Percentiles rank a stretch among this genome's conserved stretches.
These are phyloP conservation scores for Zelonia costaricensis DNA, from an alignment of 208 protist species.

Conservation along the genomic window DNA sequence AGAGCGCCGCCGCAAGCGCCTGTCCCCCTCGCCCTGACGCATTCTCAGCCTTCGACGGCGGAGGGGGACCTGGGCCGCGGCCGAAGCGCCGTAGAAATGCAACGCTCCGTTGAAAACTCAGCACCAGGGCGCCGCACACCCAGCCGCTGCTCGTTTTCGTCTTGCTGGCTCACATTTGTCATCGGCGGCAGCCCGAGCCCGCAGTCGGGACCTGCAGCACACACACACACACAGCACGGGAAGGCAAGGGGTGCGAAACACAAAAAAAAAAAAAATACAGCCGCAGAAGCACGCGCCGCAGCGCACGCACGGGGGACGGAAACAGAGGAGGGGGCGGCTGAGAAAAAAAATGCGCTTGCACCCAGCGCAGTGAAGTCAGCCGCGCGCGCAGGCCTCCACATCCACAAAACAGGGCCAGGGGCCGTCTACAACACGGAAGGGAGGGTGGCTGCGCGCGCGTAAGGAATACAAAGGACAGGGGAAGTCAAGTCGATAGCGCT, in stretches of 20 bases:
- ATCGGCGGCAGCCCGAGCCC: no score
- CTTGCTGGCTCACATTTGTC: no score
- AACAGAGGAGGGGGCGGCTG: not conserved
- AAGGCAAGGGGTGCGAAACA: not conserved
- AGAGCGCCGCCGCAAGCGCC: no score
- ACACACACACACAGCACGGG: no score
- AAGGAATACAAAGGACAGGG: conserved; percentile 6
- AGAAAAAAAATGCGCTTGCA: not conserved
- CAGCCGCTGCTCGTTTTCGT: no score
- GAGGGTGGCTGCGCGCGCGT: not conserved
- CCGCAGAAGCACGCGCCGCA: not conserved
- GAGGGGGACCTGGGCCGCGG: no score
- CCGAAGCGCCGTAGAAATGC: no score
- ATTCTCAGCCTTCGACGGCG: no score
- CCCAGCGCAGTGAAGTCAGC: not conserved
- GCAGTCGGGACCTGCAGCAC: no score
- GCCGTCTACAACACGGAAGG: conserved; percentile 5
- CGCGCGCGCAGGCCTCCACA: not conserved
- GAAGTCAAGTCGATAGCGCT: not conserved
- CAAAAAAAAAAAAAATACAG: conserved; percentile 1
- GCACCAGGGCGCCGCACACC: no score
- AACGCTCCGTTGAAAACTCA: no score
- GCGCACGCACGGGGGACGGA: not conserved
- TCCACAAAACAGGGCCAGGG: conserved; percentile 1
- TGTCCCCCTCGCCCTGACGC: no score